A percentile compares a stretch with the other conserved stretches of the same genome.
Conservation (phyloP, 768 basidiomycete species). For the Leucocoprinus birnbaumii region DNA sequence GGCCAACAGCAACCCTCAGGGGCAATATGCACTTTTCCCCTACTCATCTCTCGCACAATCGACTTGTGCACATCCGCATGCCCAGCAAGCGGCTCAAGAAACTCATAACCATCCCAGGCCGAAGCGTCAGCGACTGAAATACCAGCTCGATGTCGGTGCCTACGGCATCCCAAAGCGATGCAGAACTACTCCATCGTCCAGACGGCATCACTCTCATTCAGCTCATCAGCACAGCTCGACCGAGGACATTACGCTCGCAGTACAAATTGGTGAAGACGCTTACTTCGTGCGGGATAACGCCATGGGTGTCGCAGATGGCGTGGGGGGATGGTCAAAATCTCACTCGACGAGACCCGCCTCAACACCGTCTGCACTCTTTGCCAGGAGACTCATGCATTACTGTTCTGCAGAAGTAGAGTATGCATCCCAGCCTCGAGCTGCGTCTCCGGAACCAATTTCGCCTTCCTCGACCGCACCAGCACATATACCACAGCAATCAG, state of each 20-base stretch:
- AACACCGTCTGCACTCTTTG: slow-evolving; percentile 55
- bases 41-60: slow-evolving; percentile 25
- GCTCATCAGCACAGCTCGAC: slow-evolving; percentile 11
- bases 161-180: slow-evolving; percentile 79
- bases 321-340: slow-evolving; percentile 80
- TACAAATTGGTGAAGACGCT: slow-evolving; percentile 90
- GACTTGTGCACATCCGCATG: slow-evolving; percentile 19
- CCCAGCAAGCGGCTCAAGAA: slow-evolving; percentile 17
- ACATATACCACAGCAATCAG: slow-evolving; percentile 11
- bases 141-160: slow-evolving; percentile 70
- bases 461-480: slow-evolving; percentile 14
- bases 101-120: slow-evolving; percentile 21
- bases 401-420: slow-evolving; percentile 60
- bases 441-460: not conserved
- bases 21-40: slow-evolving; percentile 29
- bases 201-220: slow-evolving; percentile 16
- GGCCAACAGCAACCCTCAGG: slow-evolving; percentile 6
- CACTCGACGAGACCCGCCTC: slow-evolving; percentile 22
- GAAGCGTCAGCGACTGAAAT: slow-evolving; percentile 29
- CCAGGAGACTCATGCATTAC: slow-evolving; percentile 82
- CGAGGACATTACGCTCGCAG: slow-evolving; percentile 45
- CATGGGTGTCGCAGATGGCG: slow-evolving; percentile 94
- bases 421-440: slow-evolving; percentile 7
- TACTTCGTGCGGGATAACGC: slow-evolving; percentile 82
- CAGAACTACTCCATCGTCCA: slow-evolving; percentile 14